These are phyloP conservation scores for Aciculosporium take DNA, from an alignment of 2,329 filamentous ascomycete genomes.

Conservation along the genomic window DNA sequence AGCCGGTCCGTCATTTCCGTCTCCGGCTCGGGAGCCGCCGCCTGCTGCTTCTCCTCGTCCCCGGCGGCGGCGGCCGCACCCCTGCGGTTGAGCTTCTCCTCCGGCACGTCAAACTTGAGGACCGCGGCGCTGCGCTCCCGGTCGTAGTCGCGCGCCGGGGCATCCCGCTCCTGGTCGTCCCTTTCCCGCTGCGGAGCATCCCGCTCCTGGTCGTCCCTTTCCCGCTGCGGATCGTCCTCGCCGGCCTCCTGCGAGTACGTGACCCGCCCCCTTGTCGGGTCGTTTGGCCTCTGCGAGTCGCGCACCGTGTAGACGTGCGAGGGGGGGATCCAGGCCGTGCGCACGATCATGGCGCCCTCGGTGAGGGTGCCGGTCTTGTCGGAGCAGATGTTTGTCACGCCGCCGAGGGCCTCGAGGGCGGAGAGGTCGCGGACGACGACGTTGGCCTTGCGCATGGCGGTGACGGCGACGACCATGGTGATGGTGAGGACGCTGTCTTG, in stretches of 20 bases:
- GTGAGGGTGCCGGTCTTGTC: constrained; percentile 61
- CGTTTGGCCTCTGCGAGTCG: constrained; percentile 43
- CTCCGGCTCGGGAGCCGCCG: constrained; percentile 21
- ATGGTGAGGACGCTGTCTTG: constrained; percentile 44
- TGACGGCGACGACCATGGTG: constrained; percentile 53
- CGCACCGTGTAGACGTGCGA: constrained; percentile 44
- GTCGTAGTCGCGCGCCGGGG: constrained; percentile 40
- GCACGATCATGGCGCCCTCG: constrained; percentile 55
- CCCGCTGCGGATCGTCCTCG: constrained; percentile 26
- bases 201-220: too few species aligned
- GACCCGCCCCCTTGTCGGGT: constrained; percentile 45
- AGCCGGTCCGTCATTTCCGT: constrained; percentile 36
- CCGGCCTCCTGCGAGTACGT: constrained; percentile 28
- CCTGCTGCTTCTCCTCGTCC: constrained; percentile 10
- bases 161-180: too few species aligned
- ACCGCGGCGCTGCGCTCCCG: constrained; percentile 44
- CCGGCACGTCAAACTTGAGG: constrained; percentile 48
- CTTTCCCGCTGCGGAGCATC: too few species aligned
- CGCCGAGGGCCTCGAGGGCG: constrained; percentile 54
- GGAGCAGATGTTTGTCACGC: constrained; percentile 59
- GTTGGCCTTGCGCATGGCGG: constrained; percentile 49
- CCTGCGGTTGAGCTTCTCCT: constrained; percentile 34
- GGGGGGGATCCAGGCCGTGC: constrained; percentile 49
- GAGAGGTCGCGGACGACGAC: constrained; percentile 53
- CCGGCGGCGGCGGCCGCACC: too few species aligned